These are phyloP conservation scores for Galerina marginata DNA, from an alignment of 768 basidiomycete species.

Conservation along the genomic window DNA sequence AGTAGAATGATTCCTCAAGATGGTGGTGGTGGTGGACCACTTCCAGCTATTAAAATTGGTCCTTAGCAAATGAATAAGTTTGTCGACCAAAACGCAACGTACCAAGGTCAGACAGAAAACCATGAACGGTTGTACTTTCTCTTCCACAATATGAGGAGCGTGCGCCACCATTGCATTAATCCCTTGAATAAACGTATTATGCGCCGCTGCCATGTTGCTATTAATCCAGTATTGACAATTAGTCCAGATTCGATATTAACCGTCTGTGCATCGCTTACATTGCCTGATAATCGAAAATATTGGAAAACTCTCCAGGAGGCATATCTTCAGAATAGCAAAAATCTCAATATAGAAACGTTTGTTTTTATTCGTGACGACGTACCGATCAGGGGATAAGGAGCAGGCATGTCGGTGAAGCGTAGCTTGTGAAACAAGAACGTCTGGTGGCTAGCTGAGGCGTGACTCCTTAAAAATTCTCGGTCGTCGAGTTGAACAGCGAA, in stretches of 20 bases:
- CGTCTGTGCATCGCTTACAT: constrained; percentile 23
- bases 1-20: constrained; percentile 33
- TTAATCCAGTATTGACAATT: constrained; percentile 7
- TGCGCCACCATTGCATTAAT: constrained; percentile 33
- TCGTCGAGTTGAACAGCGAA: no score
- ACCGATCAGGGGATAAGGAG: constrained; percentile 25
- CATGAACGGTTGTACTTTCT: constrained; percentile 31
- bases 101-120: constrained; percentile 33
- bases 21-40: constrained; percentile 36
- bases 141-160: constrained; percentile 24
- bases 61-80: neutral
- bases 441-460: no score
- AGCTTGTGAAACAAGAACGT: no score
- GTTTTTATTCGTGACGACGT: neutral
- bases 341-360: neutral
- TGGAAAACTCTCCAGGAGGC: constrained; percentile 32
- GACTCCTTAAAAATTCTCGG: no score
- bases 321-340: constrained; percentile 11
- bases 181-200: constrained; percentile 36
- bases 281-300: constrained; percentile 33
- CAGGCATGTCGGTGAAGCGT: constrained; percentile 12
- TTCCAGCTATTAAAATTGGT: constrained; percentile 16
- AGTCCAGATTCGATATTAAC: neutral
- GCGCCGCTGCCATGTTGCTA: constrained; percentile 34
- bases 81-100: constrained; percentile 1